Evolutionary conservation across 225 moss, liverwort and hornwort genomes (phyloP), one percentile per base, ranked within the genome.

Genomic region (Antitrichia curtipendula): DNA sequence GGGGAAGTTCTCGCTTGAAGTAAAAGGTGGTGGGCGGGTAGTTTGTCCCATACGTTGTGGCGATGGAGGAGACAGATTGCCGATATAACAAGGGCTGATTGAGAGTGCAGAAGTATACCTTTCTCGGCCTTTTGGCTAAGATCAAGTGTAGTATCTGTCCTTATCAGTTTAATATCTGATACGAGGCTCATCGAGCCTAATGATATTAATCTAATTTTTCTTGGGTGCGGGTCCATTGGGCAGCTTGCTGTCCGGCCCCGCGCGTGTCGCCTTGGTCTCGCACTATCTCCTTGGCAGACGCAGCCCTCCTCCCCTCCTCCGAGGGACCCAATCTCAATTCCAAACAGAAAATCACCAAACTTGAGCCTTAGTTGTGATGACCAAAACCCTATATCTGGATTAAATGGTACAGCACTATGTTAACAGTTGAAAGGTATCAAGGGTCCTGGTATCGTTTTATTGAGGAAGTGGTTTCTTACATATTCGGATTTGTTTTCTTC

Each of bases 111-210:
- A 3, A 0, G 17, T 1, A 90, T 94, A 91, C 90, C 91, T 90
- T 94, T 90, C 96, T 93, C 91, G 94, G 94, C 96, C 95, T 94
- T 93, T 94, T 91, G 95, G 91, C 94, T 91, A 92, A 95, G 91
- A 94, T 94, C 91, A 95, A 93, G 94, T 92, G 95, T 90, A 95
- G 93, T 93, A 94, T 95, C 91, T 96, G 93, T 92, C 95, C 94
- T 91, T 95, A 93, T 95, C 94, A 96, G 92, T 92, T 91, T 90
- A 90, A 92, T 94, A 93, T 94, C 93, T 93, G 94, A 92, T 93
- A 95, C 86, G 89, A 90, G 92, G 90, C 49, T 86, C 94, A 91
- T 92, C 84, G 91, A 87, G 47, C 60, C 88, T 90, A 93, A 93
- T 75, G 94, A 93, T 95, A 91, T 95, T 94, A 95, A 91, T 93